Conservation (phyloP, 306 rosid species). For the Carpinus viminea region DNA sequence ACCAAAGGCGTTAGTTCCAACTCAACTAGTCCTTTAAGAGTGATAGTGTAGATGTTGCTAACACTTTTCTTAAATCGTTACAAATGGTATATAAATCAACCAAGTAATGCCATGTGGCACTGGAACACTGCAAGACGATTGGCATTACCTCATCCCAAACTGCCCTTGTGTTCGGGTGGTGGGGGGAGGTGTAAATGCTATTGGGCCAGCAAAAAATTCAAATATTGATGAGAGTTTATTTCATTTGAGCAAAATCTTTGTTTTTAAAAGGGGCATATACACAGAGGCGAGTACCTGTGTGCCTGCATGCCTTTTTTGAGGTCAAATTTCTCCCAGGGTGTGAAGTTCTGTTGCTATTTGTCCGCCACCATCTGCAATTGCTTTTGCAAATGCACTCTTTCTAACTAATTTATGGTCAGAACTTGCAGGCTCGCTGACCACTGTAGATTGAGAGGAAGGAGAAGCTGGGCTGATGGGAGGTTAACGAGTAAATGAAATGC, state of each 20-base stretch:
- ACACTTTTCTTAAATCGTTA: too few relatives aligned
- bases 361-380: neutral
- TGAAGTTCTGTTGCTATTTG: neutral
- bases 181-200: too few relatives aligned
- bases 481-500: neutral
- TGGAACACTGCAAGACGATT: too few relatives aligned
- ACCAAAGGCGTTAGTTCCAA: too few relatives aligned
- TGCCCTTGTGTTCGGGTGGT: too few relatives aligned
- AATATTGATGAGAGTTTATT: too few relatives aligned
- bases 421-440: slow-evolving; percentile 16
- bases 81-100: too few relatives aligned
- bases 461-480: neutral
- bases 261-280: neutral
- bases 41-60: too few relatives aligned
- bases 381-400: neutral
- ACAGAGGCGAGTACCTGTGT: neutral
- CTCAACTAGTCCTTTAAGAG: too few relatives aligned
- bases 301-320: slow-evolving; percentile 2
- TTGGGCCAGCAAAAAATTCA: too few relatives aligned
- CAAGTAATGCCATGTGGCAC: too few relatives aligned
- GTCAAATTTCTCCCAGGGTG: neutral
- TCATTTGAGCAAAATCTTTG: neutral
- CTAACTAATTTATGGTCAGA: slow-evolving; percentile 8
- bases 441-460: slow-evolving; percentile 4
- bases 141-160: too few relatives aligned